These are phyloP conservation scores for Arctium lappa DNA, from an alignment of 129 eudicot species.

Conservation along the genomic window DNA sequence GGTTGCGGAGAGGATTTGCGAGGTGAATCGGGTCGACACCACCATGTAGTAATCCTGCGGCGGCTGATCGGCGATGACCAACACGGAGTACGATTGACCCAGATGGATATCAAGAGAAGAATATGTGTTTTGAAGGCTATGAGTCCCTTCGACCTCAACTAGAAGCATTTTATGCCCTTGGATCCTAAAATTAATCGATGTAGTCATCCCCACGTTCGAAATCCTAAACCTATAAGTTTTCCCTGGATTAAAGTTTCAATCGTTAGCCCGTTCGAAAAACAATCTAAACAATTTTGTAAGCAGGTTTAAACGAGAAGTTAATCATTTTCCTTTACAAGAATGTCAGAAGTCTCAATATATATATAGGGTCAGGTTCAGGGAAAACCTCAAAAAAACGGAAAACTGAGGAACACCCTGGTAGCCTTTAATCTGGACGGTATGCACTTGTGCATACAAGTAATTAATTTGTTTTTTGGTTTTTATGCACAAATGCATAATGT, in stretches of 20 bases:
- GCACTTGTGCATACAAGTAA: too few relatives aligned
- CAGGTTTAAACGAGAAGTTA: not conserved
- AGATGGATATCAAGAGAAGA: conserved; percentile 59
- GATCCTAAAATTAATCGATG: conserved; percentile 62
- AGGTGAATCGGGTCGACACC: conserved; percentile 62
- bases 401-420: too few relatives aligned
- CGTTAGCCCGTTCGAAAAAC: not conserved
- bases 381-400: too few relatives aligned
- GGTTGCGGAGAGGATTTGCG: conserved; percentile 52
- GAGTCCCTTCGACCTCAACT: conserved; percentile 70
- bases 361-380: too few relatives aligned
- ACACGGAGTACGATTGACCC: conserved; percentile 60
- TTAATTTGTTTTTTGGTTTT: too few relatives aligned
- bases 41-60: conserved; percentile 52
- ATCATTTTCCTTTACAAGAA: not conserved
- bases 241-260: conserved; percentile 29
- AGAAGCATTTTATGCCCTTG: conserved; percentile 65
- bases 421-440: too few relatives aligned
- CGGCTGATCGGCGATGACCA: conserved; percentile 60
- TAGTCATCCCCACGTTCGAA: conserved; percentile 62
- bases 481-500: too few relatives aligned
- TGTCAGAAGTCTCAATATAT: too few relatives aligned
- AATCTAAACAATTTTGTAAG: too few relatives aligned
- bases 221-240: conserved; percentile 61
- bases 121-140: conserved; percentile 59